Evolutionary conservation across 1,284 basidiomycete genomes (phyloP).

Genomic region (Fomitopsis palustris): DNA sequence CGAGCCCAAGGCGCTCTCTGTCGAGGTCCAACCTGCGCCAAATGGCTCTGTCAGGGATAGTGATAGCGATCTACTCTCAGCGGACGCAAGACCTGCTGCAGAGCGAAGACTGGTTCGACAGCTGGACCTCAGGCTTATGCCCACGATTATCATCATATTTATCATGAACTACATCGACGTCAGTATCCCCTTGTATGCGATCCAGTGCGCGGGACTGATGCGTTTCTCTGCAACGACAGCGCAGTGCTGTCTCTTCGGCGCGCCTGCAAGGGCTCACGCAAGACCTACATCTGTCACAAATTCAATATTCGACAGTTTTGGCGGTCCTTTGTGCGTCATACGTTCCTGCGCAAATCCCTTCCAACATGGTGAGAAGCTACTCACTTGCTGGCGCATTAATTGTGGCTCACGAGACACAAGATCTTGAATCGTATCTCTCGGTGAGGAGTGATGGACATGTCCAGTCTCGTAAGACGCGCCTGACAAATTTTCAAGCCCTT

Average conservation of each 20-base stretch:
- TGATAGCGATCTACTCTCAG: slow-evolving; percentile 25
- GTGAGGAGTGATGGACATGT: slow-evolving; percentile 23
- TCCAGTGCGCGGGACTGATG: background rate
- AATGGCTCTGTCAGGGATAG: background rate
- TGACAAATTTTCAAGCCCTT: slow-evolving; percentile 39
- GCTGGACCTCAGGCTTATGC: slow-evolving; percentile 55
- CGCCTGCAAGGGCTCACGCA: slow-evolving; percentile 57
- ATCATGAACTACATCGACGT: slow-evolving; percentile 73
- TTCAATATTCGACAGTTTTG: slow-evolving; percentile 58
- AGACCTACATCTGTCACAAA: slow-evolving; percentile 50
- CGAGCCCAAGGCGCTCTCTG: background rate
- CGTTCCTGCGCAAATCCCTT: slow-evolving; percentile 60
- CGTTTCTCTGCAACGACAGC: slow-evolving; percentile 31
- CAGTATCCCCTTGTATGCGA: slow-evolving; percentile 16
- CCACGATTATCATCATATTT: slow-evolving; percentile 58
- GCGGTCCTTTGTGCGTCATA: slow-evolving; percentile 61
- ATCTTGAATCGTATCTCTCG: slow-evolving; percentile 50
- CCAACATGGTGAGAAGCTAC: slow-evolving; percentile 50
- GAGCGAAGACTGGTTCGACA: slow-evolving; percentile 37
- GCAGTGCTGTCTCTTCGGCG: slow-evolving; percentile 59
- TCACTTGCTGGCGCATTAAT: background rate
- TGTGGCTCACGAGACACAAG: slow-evolving; percentile 23
- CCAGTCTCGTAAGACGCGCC: background rate
- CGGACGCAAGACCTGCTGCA: slow-evolving; percentile 20
- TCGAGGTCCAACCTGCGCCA: background rate